phyloP scores from a whole-genome alignment of 176 grass and related monocot species.

The Bonia amplexicaulis region DNA sequence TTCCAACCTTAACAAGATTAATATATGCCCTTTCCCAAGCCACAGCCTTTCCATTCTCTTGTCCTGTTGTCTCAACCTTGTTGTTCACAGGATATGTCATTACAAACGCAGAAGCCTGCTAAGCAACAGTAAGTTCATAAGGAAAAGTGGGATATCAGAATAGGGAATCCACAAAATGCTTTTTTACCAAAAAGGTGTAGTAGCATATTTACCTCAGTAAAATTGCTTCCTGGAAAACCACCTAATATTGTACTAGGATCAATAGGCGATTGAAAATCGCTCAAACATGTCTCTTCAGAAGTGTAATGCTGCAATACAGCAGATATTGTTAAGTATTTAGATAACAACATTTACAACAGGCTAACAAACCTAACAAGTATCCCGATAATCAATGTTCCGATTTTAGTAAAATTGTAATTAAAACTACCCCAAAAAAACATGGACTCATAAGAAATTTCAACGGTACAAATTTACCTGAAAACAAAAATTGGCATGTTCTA shows the following conservation, averaged over 20 bases:
- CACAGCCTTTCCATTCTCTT: slow-evolving; percentile 71
- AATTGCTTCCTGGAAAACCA: slow-evolving; percentile 86
- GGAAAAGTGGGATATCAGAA: slow-evolving; percentile 1
- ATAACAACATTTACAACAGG: not conserved
- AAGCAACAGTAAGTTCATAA: slow-evolving; percentile 30
- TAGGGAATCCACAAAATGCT: not conserved
- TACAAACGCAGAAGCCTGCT: slow-evolving; percentile 81
- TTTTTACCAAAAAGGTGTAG: not conserved
- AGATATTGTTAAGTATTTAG: slow-evolving; percentile 29
- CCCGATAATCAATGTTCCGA: not conserved
- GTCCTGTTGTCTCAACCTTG: slow-evolving; percentile 59
- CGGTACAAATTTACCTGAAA: slow-evolving; percentile 60
- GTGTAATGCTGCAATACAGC: slow-evolving; percentile 83
- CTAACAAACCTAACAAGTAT: slow-evolving; percentile 6
- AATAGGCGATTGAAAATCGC: slow-evolving; percentile 73
- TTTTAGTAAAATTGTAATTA: not conserved
- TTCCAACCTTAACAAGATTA: slow-evolving; percentile 68
- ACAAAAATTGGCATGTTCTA: slow-evolving; percentile 86
- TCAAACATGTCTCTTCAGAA: slow-evolving; percentile 81
- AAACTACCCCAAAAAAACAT: not conserved
- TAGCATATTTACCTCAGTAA: slow-evolving; percentile 68
- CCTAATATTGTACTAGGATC: slow-evolving; percentile 89
- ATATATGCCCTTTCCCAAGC: slow-evolving; percentile 94
- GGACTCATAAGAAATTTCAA: slow-evolving; percentile 11
- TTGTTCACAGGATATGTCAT: slow-evolving; percentile 99